Evolutionary conservation across 2,329 filamentous ascomycete species (phyloP).

Genomic region (Nemania bipapillata): DNA sequence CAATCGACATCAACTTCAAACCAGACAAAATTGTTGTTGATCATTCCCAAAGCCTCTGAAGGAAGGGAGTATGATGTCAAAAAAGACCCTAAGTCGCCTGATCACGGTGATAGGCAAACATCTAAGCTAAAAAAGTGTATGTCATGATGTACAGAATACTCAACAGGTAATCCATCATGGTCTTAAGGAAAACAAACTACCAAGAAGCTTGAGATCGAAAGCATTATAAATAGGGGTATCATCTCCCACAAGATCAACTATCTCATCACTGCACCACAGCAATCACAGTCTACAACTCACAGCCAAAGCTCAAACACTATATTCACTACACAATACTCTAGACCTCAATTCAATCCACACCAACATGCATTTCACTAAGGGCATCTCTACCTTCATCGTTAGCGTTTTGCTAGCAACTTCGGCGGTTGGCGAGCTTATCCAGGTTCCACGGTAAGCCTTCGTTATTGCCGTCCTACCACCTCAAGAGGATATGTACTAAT

Average conservation of each 20-base stretch:
- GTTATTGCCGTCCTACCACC: background rate
- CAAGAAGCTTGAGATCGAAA: background rate
- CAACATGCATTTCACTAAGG: slow-evolving; percentile 26
- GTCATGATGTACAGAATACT: too few relatives aligned
- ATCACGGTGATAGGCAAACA: too few relatives aligned
- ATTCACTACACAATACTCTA: background rate
- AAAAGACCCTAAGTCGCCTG: background rate
- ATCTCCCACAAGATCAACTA: background rate
- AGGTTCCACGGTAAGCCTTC: slow-evolving; percentile 13
- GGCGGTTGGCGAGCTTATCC: background rate
- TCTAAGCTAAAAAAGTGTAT: too few relatives aligned
- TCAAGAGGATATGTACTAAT: background rate
- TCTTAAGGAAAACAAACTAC: background rate
- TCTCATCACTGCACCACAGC: background rate
- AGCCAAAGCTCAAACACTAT: background rate
- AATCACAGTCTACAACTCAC: background rate
- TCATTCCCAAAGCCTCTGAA: slow-evolving; percentile 4
- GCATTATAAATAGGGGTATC: slow-evolving; percentile 2
- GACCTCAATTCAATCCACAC: background rate
- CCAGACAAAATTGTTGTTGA: background rate
- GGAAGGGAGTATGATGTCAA: slow-evolving; percentile 18
- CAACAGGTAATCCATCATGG: background rate
- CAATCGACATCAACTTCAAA: background rate
- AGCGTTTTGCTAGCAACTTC: slow-evolving; percentile 18
- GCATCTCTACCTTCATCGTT: slow-evolving; percentile 8